These are phyloP conservation scores for Aspergillus nidulans DNA, from an alignment of 495 filamentous ascomycete genomes.

Conservation along the genomic window DNA sequence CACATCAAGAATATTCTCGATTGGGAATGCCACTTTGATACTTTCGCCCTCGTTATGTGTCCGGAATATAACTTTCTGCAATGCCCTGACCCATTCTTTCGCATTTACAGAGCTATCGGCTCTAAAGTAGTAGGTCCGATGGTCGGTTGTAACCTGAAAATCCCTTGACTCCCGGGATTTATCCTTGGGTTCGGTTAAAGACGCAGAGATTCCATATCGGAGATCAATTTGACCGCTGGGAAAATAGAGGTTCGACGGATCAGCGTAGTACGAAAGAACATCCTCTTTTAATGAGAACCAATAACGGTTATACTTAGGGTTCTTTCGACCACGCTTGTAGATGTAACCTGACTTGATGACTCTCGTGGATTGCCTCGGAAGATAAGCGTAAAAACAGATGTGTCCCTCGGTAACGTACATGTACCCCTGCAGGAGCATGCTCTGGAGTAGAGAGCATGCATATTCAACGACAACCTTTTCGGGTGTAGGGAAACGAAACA, in stretches of 20 bases:
- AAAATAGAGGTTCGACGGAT: conserved; percentile 84
- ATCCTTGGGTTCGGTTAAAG: conserved; percentile 61
- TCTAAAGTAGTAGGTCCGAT: conserved; percentile 80
- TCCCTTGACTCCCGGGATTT: conserved; percentile 63
- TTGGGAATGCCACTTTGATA: conserved; percentile 90
- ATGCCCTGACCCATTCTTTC: conserved; percentile 93
- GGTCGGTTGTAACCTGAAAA: conserved; percentile 78
- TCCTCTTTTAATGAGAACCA: conserved; percentile 97
- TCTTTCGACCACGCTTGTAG: conserved; percentile 82
- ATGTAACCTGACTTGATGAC: conserved; percentile 85
- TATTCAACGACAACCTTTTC: conserved; percentile 92
- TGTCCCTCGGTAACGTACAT: conserved; percentile 95
- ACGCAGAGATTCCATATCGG: conserved; percentile 84
- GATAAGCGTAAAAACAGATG: conserved; percentile 95
- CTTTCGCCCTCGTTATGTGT: conserved; percentile 96
- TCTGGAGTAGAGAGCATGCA: conserved; percentile 90
- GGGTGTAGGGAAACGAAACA: conserved; percentile 77
- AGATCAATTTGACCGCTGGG: conserved; percentile 89
- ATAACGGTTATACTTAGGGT: conserved; percentile 85
- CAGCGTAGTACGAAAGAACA: conserved; percentile 87
- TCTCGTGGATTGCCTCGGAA: conserved; percentile 81
- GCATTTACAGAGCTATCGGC: conserved; percentile 86
- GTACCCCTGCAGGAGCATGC: conserved; percentile 87
- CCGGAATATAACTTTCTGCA: conserved; percentile 93
- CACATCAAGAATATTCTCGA: conserved; percentile 84